A percentile compares a stretch with the other conserved stretches of the same genome.
Evolutionary conservation across 805 yeast genomes (phyloP).

Genomic region (Candida dendrica): DNA sequence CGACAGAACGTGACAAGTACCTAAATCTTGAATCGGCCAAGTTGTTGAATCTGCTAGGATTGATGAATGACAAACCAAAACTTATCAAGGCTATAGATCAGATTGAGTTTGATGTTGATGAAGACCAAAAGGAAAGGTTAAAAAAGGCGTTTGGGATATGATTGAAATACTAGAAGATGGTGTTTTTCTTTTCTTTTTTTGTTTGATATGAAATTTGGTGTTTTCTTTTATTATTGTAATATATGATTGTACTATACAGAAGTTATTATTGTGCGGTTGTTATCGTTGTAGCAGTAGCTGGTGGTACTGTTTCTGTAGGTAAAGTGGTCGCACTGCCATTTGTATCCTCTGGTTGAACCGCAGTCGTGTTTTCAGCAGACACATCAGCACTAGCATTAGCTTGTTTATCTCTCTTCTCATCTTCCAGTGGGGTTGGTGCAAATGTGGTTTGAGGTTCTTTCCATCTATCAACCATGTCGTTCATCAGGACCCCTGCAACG

Average conservation of each 20-base stretch:
- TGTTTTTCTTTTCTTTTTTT: background rate
- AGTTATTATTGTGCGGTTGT: background rate
- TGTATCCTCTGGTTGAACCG: too few relatives aligned
- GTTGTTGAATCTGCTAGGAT: conserved; percentile 21
- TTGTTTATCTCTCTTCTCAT: background rate
- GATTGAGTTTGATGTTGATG: conserved; percentile 4
- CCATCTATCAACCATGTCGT: conserved; percentile 76
- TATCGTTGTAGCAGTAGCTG: background rate
- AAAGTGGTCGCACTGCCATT: too few relatives aligned
- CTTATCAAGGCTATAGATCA: conserved; percentile 13
- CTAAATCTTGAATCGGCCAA: conserved; percentile 31
- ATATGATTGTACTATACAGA: background rate
- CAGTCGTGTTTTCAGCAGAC: background rate
- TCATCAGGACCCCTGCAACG: conserved; percentile 51
- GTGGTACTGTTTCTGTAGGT: too few relatives aligned
- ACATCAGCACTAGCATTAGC: too few relatives aligned
- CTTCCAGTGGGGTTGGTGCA: conserved; percentile 18
- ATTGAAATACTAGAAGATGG: background rate
- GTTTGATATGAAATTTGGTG: background rate
- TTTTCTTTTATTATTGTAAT: conserved; percentile 1
- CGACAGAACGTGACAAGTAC: conserved; percentile 31
- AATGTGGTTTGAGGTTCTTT: conserved; percentile 16
- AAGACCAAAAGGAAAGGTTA: conserved; percentile 5
- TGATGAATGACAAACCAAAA: conserved; percentile 15
- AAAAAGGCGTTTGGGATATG: conserved; percentile 4